Evolutionary conservation across 176 grass and related monocot genomes (phyloP).

Genomic region (barley (Hordeum vulgare)): MorexV3_pseudomolecules_assembly NC_058519.1:17194101-17194600

Average conservation of each 20-base stretch:
- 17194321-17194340: constrained; percentile 57
- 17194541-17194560: background rate
- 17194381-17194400: constrained; percentile 39
- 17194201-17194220: constrained; percentile 5
- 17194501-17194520: background rate
- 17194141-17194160: background rate
- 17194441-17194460: constrained; percentile 33
- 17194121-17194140: no score
- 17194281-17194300: constrained; percentile 31
- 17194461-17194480: background rate
- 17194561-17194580: background rate
- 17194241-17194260: constrained; percentile 59
- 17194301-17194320: constrained; percentile 40
- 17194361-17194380: constrained; percentile 30
- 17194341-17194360: constrained; percentile 43
- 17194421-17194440: constrained; percentile 51
- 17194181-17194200: no score
- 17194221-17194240: constrained; percentile 39
- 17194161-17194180: background rate
- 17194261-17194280: constrained; percentile 45
- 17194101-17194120: no score
- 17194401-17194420: constrained; percentile 55
- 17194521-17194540: background rate
- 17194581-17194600: background rate
- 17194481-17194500: background rate